phyloP scores from a whole-genome alignment of 2,329 filamentous ascomycete species.

The Claviceps arundinis region DNA sequence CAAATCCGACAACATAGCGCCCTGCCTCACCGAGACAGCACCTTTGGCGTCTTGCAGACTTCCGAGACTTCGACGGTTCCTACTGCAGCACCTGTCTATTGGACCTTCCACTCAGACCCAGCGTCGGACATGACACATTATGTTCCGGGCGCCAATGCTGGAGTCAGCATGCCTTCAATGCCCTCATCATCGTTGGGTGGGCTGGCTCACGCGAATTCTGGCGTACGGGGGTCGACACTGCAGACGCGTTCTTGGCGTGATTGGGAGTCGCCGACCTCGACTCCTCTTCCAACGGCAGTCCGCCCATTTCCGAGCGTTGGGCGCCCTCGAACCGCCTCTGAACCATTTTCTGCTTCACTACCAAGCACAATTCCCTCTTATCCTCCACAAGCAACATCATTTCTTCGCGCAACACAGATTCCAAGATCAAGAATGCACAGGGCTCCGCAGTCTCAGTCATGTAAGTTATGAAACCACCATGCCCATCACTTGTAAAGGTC shows the following conservation, averaged over 20 bases:
- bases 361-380: constrained; percentile 8
- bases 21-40: constrained; percentile 4
- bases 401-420: constrained; percentile 3
- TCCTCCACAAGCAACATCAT: constrained; percentile 4
- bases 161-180: not conserved
- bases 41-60: constrained; percentile 1
- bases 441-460: constrained; percentile 1
- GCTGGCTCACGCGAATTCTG: not conserved
- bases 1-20: constrained; percentile 1
- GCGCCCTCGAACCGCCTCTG: constrained; percentile 9
- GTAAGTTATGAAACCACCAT: constrained; percentile 1
- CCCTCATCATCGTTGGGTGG: not conserved
- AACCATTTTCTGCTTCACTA: constrained; percentile 9
- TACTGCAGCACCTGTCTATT: not conserved
- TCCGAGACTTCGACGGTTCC: not conserved
- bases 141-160: not conserved
- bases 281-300: constrained; percentile 10
- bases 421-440: constrained; percentile 1
- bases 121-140: not conserved
- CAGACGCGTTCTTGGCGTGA: constrained; percentile 1
- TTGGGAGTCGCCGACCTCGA: constrained; percentile 9
- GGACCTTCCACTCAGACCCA: not conserved
- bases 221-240: not conserved
- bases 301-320: constrained; percentile 9
- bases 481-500: not conserved